Evolutionary conservation across 257 asterid species (phyloP), one percentile per base, ranked within the genome.

Genomic region (Rhazya stricta): DNA sequence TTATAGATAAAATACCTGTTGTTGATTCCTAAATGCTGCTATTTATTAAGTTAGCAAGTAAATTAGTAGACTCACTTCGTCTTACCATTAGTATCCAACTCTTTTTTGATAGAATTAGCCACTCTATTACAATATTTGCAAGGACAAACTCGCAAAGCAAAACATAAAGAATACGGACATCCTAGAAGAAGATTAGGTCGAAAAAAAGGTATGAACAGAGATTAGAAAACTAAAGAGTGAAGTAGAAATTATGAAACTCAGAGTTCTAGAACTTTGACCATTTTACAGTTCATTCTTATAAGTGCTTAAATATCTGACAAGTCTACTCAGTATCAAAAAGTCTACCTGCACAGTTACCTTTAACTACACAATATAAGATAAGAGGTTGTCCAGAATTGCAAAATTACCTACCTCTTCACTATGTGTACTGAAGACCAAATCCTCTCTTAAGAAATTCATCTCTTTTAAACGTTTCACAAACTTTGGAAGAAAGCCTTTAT

Each of bases 371-470:
- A 1, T n/a, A n/a, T n/a, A 42, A 23, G 27, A 5, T 51, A 32
- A 46, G 0, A 25, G 19, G 53, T 58, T 15, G 25, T 51, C 45
- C 27, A 45, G 62, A 11, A 72, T 74, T 72, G 53, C 71, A 74
- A 68, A 8, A 36, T 18, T 65, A 73, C 71, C 83, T 84, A 92
- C 99, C 96, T 90, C 91, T 84, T 86, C 91, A 79, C 99, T 94
- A 85, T 94, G 99, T 82, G 86, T 73, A 71, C 96, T 89, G 83
- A 82, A 90, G 80, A 88, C 54, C 79, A 92, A 82, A 83, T 94
- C 97, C 81, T 94, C 99, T 80, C 97, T 86, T 46, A 94, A 81
- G 85, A 94, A 90, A 83, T 84, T 83, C 50, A 90, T 88, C 50
- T 89, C 94, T 79, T 92, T 94, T 25, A 94, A 91, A 73, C 7